Evolutionary conservation across 345 rosid species (phyloP).

Genomic region (Populus simonii): DNA sequence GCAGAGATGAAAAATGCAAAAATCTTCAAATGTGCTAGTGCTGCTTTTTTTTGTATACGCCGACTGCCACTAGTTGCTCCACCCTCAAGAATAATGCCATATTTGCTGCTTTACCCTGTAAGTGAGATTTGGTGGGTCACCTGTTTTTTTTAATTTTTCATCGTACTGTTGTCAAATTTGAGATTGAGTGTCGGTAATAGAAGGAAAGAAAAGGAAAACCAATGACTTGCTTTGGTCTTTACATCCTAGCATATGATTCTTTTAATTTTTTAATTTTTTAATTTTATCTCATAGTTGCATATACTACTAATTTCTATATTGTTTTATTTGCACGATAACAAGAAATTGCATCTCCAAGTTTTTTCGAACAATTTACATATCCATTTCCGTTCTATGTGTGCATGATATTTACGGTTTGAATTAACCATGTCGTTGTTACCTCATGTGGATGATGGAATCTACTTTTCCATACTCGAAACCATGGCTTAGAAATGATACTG

Average conservation of each 20-base stretch:
- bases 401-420: not conserved
- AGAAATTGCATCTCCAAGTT: not conserved
- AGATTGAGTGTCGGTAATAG: not conserved
- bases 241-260: not conserved
- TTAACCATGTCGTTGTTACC: not conserved
- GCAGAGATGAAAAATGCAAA: not conserved
- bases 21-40: not conserved
- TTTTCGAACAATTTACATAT: not conserved
- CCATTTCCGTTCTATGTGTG: not conserved
- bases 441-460: not conserved
- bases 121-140: not conserved
- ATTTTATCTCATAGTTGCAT: not conserved
- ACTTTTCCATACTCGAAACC: no score
- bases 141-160: not conserved
- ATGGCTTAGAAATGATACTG: no score
- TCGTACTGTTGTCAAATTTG: not conserved
- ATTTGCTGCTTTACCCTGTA: not conserved
- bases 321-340: not conserved
- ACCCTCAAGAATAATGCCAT: not conserved
- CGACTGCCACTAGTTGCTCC: not conserved
- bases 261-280: no score
- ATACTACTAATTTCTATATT: no score
- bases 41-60: not conserved
- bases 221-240: not conserved
- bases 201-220: not conserved